These are phyloP conservation scores for Elongisporangium prolatum DNA, from an alignment of 352 stramenopile species.

Conservation along the genomic window DNA sequence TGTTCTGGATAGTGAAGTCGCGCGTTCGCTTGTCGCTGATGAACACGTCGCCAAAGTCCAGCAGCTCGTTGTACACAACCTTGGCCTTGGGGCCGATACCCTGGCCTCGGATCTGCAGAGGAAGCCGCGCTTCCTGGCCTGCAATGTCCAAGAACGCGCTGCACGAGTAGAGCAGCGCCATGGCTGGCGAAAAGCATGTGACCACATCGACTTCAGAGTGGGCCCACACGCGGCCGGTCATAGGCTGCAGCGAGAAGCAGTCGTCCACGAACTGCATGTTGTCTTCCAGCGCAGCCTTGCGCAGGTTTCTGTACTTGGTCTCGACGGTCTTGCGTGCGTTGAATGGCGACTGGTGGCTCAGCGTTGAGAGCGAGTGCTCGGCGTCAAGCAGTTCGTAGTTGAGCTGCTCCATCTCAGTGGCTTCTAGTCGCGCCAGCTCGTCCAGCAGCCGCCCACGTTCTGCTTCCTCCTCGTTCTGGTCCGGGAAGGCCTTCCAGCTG, in stretches of 20 bases:
- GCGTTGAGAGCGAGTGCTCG: constrained; percentile 9
- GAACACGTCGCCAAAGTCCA: constrained; percentile 95
- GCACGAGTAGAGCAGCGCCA: constrained; percentile 78
- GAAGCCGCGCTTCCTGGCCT: constrained; percentile 84
- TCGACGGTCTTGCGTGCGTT: constrained; percentile 62
- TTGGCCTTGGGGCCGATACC: constrained; percentile 92
- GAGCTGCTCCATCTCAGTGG: constrained; percentile 58
- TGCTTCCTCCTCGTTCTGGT: constrained; percentile 59
- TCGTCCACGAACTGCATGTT: constrained; percentile 93
- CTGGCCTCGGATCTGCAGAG: constrained; percentile 83
- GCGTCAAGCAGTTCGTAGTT: constrained; percentile 32
- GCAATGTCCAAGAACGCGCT: constrained; percentile 87
- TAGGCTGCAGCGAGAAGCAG: constrained; percentile 88
- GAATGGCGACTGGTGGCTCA: constrained; percentile 39
- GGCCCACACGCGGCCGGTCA: constrained; percentile 89
- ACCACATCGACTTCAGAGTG: constrained; percentile 90
- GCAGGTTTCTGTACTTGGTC: constrained; percentile 90
- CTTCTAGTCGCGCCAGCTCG: constrained; percentile 83
- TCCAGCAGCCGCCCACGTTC: constrained; percentile 81
- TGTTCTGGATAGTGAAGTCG: constrained; percentile 92
- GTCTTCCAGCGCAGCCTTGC: constrained; percentile 87
- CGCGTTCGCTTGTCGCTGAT: constrained; percentile 87
- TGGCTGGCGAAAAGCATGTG: constrained; percentile 85
- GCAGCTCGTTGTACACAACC: constrained; percentile 90
- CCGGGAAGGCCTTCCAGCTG: constrained; percentile 89